Conservation (phyloP, 2,329 filamentous ascomycete species). For the Sporothrix dimorphospora region DNA sequence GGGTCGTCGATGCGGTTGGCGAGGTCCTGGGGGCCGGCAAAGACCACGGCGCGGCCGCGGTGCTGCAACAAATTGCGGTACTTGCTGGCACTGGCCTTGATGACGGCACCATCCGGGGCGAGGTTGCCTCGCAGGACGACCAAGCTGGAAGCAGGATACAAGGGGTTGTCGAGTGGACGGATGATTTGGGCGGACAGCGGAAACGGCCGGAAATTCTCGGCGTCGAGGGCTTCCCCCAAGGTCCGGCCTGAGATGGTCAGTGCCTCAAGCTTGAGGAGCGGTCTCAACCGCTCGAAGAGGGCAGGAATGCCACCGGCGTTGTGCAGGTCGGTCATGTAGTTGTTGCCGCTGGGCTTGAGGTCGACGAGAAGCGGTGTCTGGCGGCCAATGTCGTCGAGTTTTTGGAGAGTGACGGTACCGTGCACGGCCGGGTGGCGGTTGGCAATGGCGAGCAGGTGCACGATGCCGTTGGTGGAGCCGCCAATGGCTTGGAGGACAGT, state of each 20-base stretch:
- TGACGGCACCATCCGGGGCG: slow-evolving; percentile 79
- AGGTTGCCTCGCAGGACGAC: slow-evolving; percentile 84
- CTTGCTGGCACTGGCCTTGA: slow-evolving; percentile 87
- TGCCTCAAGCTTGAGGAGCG: slow-evolving; percentile 75
- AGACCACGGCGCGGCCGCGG: slow-evolving; percentile 59
- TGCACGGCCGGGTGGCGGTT: slow-evolving; percentile 70
- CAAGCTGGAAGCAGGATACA: slow-evolving; percentile 77
- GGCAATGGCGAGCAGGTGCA: slow-evolving; percentile 85
- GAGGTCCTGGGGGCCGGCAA: slow-evolving; percentile 76
- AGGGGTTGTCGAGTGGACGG: slow-evolving; percentile 63
- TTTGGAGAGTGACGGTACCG: slow-evolving; percentile 55
- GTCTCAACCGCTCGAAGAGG: slow-evolving; percentile 76
- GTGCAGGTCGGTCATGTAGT: slow-evolving; percentile 90
- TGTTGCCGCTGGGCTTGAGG: slow-evolving; percentile 82
- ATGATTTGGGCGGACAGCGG: slow-evolving; percentile 51
- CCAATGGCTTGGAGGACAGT: slow-evolving; percentile 82
- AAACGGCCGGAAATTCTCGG: slow-evolving; percentile 63
- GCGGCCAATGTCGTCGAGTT: slow-evolving; percentile 73
- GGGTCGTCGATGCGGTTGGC: slow-evolving; percentile 62
- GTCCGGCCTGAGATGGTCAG: slow-evolving; percentile 84
- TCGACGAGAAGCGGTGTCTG: slow-evolving; percentile 81
- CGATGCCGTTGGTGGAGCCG: slow-evolving; percentile 81
- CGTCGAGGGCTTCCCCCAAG: slow-evolving; percentile 75
- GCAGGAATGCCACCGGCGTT: slow-evolving; percentile 84
- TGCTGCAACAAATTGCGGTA: slow-evolving; percentile 62